phyloP scores from a whole-genome alignment of 495 filamentous ascomycete genomes.

The Thermothielavioides terrestris region DNA sequence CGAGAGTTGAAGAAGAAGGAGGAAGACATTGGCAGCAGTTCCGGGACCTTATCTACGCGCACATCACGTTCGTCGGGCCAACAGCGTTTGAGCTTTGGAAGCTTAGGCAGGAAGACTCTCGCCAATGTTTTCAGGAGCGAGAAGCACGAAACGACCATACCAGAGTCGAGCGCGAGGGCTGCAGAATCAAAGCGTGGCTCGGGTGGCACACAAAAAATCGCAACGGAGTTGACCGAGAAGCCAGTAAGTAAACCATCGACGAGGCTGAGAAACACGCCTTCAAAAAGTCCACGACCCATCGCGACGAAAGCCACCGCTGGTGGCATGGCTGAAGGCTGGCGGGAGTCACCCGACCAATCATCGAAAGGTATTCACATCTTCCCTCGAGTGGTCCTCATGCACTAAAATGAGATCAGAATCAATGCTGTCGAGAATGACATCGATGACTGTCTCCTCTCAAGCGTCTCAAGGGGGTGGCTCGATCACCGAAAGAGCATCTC shows the following conservation, averaged over 20 bases:
- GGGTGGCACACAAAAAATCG: neutral
- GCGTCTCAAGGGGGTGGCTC: neutral
- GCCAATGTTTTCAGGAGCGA: slow-evolving; percentile 13
- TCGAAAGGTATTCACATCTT: slow-evolving; percentile 10
- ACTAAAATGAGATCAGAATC: slow-evolving; percentile 27
- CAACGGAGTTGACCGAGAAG: neutral
- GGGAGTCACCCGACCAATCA: slow-evolving; percentile 4
- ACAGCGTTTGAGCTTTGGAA: slow-evolving; percentile 22
- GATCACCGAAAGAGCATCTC: neutral
- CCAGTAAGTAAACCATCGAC: neutral
- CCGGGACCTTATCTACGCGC: slow-evolving; percentile 28
- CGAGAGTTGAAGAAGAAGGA: slow-evolving; percentile 25
- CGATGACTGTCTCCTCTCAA: slow-evolving; percentile 24
- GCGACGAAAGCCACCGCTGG: neutral
- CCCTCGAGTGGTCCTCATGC: neutral
- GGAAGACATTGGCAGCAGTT: slow-evolving; percentile 16
- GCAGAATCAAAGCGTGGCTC: slow-evolving; percentile 4
- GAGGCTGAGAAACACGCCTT: neutral
- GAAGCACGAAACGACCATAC: slow-evolving; percentile 12
- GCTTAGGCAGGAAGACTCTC: slow-evolving; percentile 17
- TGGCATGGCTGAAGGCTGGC: neutral
- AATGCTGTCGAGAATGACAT: slow-evolving; percentile 34
- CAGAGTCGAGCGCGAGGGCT: neutral
- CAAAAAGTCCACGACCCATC: neutral
- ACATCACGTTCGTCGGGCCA: slow-evolving; percentile 29